These are phyloP conservation scores for Pyrenochaeta sp. DNA, from an alignment of 2,329 filamentous ascomycete genomes.

Conservation along the genomic window DNA sequence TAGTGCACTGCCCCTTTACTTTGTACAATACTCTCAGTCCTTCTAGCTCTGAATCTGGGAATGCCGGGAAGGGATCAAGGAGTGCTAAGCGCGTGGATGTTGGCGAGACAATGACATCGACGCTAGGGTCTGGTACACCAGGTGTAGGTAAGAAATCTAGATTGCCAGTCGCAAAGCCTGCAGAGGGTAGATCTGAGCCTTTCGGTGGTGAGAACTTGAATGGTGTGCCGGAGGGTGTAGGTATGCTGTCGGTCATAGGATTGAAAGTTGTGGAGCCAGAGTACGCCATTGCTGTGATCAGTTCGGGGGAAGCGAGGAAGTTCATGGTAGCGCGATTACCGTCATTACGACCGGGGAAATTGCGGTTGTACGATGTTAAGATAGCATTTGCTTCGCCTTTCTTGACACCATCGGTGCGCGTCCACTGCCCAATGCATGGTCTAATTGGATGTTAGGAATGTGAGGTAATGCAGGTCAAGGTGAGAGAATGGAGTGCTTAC, in stretches of 20 bases:
- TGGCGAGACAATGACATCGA: slow-evolving; percentile 80
- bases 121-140: slow-evolving; percentile 73
- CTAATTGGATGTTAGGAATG: slow-evolving; percentile 44
- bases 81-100: slow-evolving; percentile 90
- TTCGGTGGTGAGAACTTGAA: slow-evolving; percentile 86
- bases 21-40: slow-evolving; percentile 91
- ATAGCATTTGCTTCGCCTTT: slow-evolving; percentile 95
- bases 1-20: slow-evolving; percentile 97
- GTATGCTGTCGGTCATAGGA: slow-evolving; percentile 85
- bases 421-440: slow-evolving; percentile 92
- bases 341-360: slow-evolving; percentile 96
- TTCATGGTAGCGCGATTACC: slow-evolving; percentile 98
- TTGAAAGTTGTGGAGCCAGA: slow-evolving; percentile 95
- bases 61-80: slow-evolving; percentile 87
- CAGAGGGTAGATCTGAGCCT: slow-evolving; percentile 67
- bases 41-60: slow-evolving; percentile 77
- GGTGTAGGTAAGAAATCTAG: slow-evolving; percentile 76
- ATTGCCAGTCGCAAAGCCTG: slow-evolving; percentile 84
- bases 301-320: slow-evolving; percentile 94
- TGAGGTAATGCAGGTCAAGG: background rate
- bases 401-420: slow-evolving; percentile 81
- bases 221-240: slow-evolving; percentile 77
- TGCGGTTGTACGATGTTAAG: slow-evolving; percentile 96
- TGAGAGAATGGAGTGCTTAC: slow-evolving; percentile 15
- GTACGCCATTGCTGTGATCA: slow-evolving; percentile 96